Conservation (phyloP, 2,329 filamentous ascomycete genomes). For the Phyllosticta paracitricarpa region DNA sequence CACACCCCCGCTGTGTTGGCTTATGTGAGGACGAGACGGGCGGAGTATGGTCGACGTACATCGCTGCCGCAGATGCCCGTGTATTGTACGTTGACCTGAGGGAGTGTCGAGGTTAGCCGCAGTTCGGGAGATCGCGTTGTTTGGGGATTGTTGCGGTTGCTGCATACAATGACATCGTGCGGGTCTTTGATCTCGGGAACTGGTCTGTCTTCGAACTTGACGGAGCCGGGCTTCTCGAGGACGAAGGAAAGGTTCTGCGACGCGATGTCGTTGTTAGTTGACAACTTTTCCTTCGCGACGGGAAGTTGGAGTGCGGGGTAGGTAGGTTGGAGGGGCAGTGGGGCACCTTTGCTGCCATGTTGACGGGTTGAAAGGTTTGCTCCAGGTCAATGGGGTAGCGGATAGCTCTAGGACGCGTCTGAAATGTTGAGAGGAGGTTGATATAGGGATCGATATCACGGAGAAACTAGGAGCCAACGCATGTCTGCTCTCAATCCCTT, state of each 20-base stretch:
- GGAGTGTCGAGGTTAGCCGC: background rate
- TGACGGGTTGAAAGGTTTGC: background rate
- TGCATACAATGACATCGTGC: slow-evolving; percentile 69
- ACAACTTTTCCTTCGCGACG: background rate
- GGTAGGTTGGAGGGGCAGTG: background rate
- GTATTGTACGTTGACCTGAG: slow-evolving; percentile 43
- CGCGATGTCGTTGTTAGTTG: background rate
- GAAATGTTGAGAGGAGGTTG: background rate
- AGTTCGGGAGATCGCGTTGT: background rate
- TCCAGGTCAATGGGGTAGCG: background rate
- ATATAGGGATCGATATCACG: background rate
- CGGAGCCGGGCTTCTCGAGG: slow-evolving; percentile 64
- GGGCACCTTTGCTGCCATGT: background rate
- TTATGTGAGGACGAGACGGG: background rate
- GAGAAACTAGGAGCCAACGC: background rate
- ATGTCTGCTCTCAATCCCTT: background rate
- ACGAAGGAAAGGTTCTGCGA: slow-evolving; percentile 68
- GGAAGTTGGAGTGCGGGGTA: background rate
- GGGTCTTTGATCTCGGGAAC: slow-evolving; percentile 55
- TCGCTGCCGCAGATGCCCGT: slow-evolving; percentile 86
- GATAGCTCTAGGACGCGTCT: background rate
- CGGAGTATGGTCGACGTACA: slow-evolving; percentile 34
- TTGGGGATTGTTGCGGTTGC: background rate
- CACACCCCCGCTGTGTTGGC: background rate
- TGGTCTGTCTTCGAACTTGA: slow-evolving; percentile 66